Evolutionary conservation across 306 rosid genomes (phyloP), one percentile per base, ranked within the genome.

Genomic region (Fagus sylvatica): DNA sequence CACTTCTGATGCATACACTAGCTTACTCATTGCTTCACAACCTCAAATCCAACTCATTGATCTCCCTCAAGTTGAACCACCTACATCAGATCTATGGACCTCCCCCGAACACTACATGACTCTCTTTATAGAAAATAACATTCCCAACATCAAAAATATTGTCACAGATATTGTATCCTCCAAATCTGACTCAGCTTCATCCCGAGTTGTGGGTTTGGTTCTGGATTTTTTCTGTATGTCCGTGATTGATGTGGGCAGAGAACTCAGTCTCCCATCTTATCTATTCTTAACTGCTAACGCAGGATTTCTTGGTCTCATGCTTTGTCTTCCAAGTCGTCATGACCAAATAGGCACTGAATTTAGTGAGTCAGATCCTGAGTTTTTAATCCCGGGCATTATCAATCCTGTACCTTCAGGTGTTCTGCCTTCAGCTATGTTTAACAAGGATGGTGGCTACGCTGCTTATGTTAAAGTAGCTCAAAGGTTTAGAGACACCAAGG

Each of bases 161-260:
- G 37, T 65, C 64, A 76, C 74, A 7, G 12, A 65, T 33, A 56
- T 88, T 12, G 32, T 86, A 13, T 79, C 86, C 9, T 77, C 76
- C 0, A 6, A n/a, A 28, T 64, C 64, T 61, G 30, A 6, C 51
- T 28, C 79, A 15, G 71, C 40, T 57, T 78, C 88, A 53, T 54
- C 51, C 33, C 72, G 54, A 1, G 71, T 83, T 74, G 75, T 75
- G 15, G 87, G 75, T 5, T 75, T 91, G 80, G 81, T 90, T 49
- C 74, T 90, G 34, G 89, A 88, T 83, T 78, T 90, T 69, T 84
- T 90, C 46, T 86, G 85, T 17, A 39, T 80, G 74, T 54, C 84
- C 30, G 70, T 90, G 87, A 17, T 87, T 75, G 89, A 85, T 76
- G 81, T 87, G 71, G 93, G 80, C 76, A 75, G 72, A 9, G 87